A percentile compares a stretch with the other conserved stretches of the same genome.
Conservation (phyloP, 73 alveolate genomes). For the Stentor coeruleus region DNA sequence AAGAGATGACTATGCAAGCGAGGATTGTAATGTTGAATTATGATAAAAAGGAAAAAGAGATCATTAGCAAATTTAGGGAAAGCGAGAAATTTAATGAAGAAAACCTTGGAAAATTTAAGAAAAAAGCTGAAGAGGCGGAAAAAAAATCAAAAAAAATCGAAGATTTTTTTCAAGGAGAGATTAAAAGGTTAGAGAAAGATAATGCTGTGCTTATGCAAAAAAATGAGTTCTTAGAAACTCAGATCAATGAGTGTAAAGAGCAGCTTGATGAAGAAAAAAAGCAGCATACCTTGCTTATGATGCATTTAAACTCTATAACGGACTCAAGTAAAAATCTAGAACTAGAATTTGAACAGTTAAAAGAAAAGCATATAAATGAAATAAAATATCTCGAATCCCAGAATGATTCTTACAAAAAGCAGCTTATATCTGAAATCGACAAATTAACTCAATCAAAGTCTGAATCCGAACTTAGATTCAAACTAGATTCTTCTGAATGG, state of each 20-base stretch:
- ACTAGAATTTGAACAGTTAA: not conserved
- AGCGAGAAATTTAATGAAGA: not conserved
- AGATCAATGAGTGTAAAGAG: slow-evolving; percentile 30
- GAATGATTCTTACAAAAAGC: slow-evolving; percentile 28
- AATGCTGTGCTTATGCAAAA: slow-evolving; percentile 31
- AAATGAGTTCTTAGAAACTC: slow-evolving; percentile 60
- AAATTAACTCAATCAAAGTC: not conserved
- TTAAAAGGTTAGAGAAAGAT: not conserved
- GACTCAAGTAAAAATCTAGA: slow-evolving; percentile 6
- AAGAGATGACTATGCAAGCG: not conserved
- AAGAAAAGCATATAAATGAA: not conserved
- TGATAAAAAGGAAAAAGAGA: slow-evolving; percentile 14
- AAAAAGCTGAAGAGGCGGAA: not conserved
- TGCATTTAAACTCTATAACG: not conserved
- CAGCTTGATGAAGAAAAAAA: slow-evolving; percentile 33
- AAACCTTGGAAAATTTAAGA: not conserved
- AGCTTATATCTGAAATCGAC: not conserved
- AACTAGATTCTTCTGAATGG: slow-evolving; percentile 10
- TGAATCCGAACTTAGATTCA: not conserved
- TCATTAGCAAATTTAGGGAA: not conserved
- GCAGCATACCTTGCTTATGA: slow-evolving; percentile 29
- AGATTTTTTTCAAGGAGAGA: not conserved
- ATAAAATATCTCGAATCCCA: not conserved
- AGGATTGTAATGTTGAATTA: not conserved
- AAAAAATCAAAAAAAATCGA: not conserved